Conservation (phyloP, 2,329 filamentous ascomycete species). For the Penicillium janthinellum region DNA sequence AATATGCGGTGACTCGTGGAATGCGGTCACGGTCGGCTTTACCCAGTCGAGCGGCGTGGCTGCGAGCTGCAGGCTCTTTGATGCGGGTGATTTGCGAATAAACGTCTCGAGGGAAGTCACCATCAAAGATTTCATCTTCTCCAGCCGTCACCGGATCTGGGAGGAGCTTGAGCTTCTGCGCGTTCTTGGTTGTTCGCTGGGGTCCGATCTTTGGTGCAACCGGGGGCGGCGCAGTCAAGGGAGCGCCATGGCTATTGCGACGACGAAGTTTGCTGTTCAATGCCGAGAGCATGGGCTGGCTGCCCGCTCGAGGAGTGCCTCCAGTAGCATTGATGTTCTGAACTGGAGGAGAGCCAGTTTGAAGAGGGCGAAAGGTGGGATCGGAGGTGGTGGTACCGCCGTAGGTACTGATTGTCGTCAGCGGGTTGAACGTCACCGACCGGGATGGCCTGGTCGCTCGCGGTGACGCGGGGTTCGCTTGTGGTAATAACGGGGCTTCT, state of each 20-base stretch:
- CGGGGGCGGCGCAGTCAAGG: constrained; percentile 45
- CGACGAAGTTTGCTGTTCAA: constrained; percentile 86
- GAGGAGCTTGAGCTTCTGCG: constrained; percentile 95
- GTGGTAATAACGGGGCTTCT: constrained; percentile 46
- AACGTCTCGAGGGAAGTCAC: constrained; percentile 91
- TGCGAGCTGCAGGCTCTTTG: constrained; percentile 89
- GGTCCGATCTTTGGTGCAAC: constrained; percentile 76
- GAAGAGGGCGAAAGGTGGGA: constrained; percentile 45
- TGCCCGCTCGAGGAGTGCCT: constrained; percentile 32
- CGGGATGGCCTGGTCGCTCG: constrained; percentile 40
- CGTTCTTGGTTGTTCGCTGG: constrained; percentile 91
- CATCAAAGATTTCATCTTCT: constrained; percentile 76
- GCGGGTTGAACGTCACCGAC: constrained; percentile 53
- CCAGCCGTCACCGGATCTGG: constrained; percentile 84
- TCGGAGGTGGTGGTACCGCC: constrained; percentile 44
- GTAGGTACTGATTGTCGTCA: constrained; percentile 49
- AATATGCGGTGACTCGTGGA: constrained; percentile 93
- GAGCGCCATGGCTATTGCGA: constrained; percentile 77
- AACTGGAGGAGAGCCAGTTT: constrained; percentile 41
- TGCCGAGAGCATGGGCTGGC: constrained; percentile 69
- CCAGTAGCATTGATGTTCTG: constrained; percentile 32
- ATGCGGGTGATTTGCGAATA: constrained; percentile 98
- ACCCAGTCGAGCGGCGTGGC: constrained; percentile 87
- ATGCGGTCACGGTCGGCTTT: constrained; percentile 88
- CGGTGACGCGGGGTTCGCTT: constrained; percentile 40